Evolutionary conservation across 2,329 filamentous ascomycete species (phyloP).

Genomic region (Sporothrix mexicana): DNA sequence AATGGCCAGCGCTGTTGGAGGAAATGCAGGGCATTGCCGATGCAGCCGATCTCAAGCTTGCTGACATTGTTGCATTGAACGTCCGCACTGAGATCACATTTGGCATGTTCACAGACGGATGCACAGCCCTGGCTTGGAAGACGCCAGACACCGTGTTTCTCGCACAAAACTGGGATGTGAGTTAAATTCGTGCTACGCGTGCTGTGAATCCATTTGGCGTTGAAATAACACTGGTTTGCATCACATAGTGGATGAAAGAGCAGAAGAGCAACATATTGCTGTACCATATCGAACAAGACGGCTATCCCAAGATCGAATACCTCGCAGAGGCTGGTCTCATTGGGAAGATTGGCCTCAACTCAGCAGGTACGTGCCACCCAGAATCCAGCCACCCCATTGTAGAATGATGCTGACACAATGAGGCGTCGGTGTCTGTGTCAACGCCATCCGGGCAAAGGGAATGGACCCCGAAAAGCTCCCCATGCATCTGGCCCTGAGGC

Average conservation of each 20-base stretch:
- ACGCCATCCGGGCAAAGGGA: constrained; percentile 65
- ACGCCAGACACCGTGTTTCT: constrained; percentile 48
- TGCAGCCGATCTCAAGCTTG: constrained; percentile 52
- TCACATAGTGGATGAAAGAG: constrained; percentile 37
- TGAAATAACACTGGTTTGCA: too few species aligned
- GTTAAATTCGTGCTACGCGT: too few species aligned
- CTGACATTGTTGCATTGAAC: constrained; percentile 64
- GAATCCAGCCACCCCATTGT: not conserved
- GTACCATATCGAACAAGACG: constrained; percentile 35
- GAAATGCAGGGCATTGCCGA: constrained; percentile 60
- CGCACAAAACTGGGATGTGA: constrained; percentile 64
- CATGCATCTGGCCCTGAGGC: constrained; percentile 65
- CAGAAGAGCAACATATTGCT: constrained; percentile 21
- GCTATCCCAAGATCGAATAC: constrained; percentile 56
- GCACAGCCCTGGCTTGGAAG: constrained; percentile 58
- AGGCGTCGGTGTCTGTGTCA: constrained; percentile 65
- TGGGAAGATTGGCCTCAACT: constrained; percentile 70
- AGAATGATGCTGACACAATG: constrained; percentile 38
- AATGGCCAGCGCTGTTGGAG: constrained; percentile 34
- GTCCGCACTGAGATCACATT: constrained; percentile 64
- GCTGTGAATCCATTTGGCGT: too few species aligned
- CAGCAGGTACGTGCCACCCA: not conserved
- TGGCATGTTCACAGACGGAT: constrained; percentile 62
- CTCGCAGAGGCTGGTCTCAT: constrained; percentile 66
- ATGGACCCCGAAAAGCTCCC: constrained; percentile 59